Conservation (phyloP, 176 grass and related monocot species). For the Thinopyrum elongatum region DNA sequence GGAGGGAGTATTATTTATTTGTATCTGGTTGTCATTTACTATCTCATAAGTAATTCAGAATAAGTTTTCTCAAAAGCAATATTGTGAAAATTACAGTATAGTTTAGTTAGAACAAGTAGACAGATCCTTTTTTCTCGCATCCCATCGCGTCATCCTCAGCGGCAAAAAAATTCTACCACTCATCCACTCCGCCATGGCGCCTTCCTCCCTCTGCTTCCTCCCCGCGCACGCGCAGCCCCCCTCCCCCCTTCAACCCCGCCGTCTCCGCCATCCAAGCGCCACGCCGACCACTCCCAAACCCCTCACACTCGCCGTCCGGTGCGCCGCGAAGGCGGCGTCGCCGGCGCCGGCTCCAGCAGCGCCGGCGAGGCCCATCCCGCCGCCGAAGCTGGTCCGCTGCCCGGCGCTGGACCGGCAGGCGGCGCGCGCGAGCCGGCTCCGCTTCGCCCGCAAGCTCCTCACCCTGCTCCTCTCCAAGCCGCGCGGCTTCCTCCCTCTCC, state of each 20-base stretch:
- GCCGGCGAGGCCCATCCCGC: neutral
- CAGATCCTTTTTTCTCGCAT: no score
- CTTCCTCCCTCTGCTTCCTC: neutral
- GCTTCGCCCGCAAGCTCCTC: constrained; percentile 15
- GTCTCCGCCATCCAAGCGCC: neutral
- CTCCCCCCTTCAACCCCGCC: neutral
- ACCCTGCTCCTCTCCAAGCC: constrained; percentile 16
- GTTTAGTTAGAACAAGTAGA: no score
- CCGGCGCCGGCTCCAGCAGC: neutral
- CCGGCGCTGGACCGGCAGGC: constrained; percentile 14
- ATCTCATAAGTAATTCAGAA: no score
- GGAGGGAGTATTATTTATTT: no score
- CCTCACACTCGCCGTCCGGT: neutral
- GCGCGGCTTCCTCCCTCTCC: constrained; percentile 8
- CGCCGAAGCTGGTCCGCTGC: constrained; percentile 11
- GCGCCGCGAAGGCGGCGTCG: neutral
- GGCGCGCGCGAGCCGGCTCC: neutral
- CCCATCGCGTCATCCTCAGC: neutral
- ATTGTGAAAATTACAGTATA: no score
- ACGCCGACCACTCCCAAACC: no score
- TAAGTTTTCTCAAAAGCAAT: no score
- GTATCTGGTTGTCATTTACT: no score
- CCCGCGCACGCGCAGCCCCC: neutral
- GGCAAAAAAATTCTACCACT: neutral
- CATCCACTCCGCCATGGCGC: neutral